A percentile compares a stretch with the other conserved stretches of the same genome.
Conservation (phyloP, 768 basidiomycete species). For the Daedalea quercina region DNA sequence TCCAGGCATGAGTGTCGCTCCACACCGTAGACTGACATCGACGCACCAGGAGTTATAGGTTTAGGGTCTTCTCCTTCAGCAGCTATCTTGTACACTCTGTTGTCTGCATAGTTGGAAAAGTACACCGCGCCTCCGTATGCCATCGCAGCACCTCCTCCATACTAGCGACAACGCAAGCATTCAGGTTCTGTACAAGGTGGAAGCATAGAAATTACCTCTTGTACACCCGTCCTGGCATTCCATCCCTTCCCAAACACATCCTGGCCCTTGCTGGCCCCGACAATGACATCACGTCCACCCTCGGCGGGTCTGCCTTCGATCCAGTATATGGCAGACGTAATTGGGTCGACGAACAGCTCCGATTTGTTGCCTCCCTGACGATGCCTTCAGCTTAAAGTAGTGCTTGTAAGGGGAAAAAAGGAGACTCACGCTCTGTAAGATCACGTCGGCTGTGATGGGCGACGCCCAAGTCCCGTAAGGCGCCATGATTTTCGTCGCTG, state of each 20-base stretch:
- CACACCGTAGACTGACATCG: background rate
- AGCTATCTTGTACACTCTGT: slow-evolving; percentile 43
- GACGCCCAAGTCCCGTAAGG: slow-evolving; percentile 63
- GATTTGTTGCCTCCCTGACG: background rate
- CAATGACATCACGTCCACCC: slow-evolving; percentile 47
- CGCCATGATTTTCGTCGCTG: slow-evolving; percentile 23
- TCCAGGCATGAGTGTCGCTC: too few species aligned
- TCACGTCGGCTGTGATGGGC: slow-evolving; percentile 44
- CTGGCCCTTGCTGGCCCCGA: slow-evolving; percentile 38
- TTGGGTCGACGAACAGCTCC: slow-evolving; percentile 36
- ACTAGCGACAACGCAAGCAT: slow-evolving; percentile 24
- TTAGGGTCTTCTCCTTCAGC: slow-evolving; percentile 25
- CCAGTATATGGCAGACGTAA: slow-evolving; percentile 41
- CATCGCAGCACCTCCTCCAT: slow-evolving; percentile 56
- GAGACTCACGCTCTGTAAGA: slow-evolving; percentile 37
- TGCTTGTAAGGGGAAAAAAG: background rate
- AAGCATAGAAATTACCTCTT: slow-evolving; percentile 34
- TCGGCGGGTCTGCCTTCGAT: slow-evolving; percentile 55
- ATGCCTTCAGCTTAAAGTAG: background rate
- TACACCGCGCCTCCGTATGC: slow-evolving; percentile 41
- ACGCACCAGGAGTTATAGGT: slow-evolving; percentile 55
- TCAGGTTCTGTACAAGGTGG: too few species aligned
- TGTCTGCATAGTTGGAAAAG: slow-evolving; percentile 49
- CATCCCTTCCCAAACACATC: slow-evolving; percentile 52
- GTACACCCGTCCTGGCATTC: slow-evolving; percentile 52